Evolutionary conservation across 176 grass and related monocot species (phyloP), one percentile per base, ranked within the genome.

Genomic region (Stipa capillata): DNA sequence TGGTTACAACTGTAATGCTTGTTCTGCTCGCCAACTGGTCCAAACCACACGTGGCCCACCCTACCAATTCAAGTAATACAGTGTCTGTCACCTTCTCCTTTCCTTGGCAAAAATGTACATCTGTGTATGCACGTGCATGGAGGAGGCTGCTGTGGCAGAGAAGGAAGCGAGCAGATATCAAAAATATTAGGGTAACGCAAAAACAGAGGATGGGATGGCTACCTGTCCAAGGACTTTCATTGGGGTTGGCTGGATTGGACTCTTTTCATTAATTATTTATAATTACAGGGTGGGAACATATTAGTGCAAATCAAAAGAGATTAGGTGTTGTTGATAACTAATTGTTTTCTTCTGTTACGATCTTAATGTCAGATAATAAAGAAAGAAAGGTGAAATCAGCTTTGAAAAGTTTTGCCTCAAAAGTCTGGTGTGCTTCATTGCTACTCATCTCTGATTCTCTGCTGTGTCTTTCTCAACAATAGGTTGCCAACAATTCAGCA

Each of bases 401-500:
- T 7, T 66, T 45, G 20, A 45, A 57, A 58, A 43, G 54, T 59
- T 76, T 40, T 29, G 0, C 21, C 25, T 70, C 4, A 25, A 75
- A 51, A 50, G 7, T 3, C 45, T 72, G 21, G 5, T 69, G 2
- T 72, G 3, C n/a, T 54, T 25, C 18, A 56, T 15, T 24, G 4
- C 16, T 76, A 50, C 73, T 56, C 3, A 33, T 32, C 29, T 40
- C 65, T 90, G 27, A 61, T 77, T 64, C 24, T 83, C 60, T 80
- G 7, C 55, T 76, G 29, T 11, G 63, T 59, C 29, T 79, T 73
- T 77, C 14, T 74, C 8, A 45, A 57, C 86, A 34, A 89, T 78
- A 98, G 95, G 95, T 54, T 98, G 62, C 92, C 95, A 83, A 86
- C 75, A 79, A 91, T 98, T 85, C 95, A 98, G 80, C 89, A 94